phyloP scores from a whole-genome alignment of 108 stramenopile species.

The Chaetoceros muelleri region DNA sequence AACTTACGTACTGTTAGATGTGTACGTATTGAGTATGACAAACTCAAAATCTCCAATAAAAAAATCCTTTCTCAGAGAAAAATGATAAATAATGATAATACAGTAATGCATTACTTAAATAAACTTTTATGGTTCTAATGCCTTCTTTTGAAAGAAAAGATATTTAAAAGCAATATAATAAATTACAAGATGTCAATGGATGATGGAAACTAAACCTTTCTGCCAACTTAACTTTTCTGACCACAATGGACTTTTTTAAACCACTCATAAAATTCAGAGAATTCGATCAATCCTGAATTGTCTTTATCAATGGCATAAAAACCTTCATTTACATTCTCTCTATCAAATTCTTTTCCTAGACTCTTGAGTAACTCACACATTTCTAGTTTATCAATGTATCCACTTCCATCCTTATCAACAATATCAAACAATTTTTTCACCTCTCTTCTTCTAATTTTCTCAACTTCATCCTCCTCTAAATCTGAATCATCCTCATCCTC shows the following conservation, averaged over 20 bases:
- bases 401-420: conserved; percentile 37
- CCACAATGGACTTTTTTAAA: not conserved
- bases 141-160: no score
- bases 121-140: no score
- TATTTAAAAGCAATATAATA: no score
- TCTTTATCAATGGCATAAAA: not conserved
- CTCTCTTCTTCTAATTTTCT: conserved; percentile 22
- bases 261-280: not conserved
- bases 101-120: no score
- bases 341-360: not conserved
- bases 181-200: no score
- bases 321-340: not conserved
- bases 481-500: conserved; percentile 36
- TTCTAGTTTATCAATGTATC: conserved; percentile 30
- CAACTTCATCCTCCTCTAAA: conserved; percentile 35
- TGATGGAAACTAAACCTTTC: no score
- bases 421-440: conserved; percentile 29
- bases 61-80: no score
- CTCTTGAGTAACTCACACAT: conserved; percentile 5
- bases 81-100: no score
- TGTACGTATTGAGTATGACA: no score
- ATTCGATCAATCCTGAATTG: not conserved
- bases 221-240: no score
- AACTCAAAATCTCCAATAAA: no score
- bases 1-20: no score